Evolutionary conservation across 352 stramenopile genomes (phyloP).

Genomic region (Labyrinthula sp.): DNA sequence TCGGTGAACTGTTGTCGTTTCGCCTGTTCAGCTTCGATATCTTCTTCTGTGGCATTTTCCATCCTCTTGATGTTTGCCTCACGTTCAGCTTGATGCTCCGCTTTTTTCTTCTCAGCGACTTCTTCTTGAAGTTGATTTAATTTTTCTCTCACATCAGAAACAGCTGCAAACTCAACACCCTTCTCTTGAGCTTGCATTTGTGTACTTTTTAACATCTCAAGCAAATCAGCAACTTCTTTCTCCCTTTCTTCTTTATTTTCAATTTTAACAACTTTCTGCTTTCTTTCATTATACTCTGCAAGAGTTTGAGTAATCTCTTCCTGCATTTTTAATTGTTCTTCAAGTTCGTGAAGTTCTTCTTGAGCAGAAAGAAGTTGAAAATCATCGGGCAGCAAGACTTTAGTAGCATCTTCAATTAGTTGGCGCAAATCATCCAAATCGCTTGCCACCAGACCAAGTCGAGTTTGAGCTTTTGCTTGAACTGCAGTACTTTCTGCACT

Average conservation of each 20-base stretch:
- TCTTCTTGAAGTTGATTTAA: constrained; percentile 9
- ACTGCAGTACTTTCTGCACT: too few species aligned
- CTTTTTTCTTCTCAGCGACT: constrained; percentile 10
- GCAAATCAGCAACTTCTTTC: too few species aligned
- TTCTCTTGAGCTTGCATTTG: constrained; percentile 8
- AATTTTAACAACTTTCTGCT: constrained; percentile 11
- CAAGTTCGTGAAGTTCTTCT: constrained; percentile 6
- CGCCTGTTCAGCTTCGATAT: constrained; percentile 14
- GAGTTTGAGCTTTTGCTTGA: too few species aligned
- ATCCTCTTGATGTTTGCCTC: constrained; percentile 14
- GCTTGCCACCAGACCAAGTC: too few species aligned
- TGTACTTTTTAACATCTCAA: not conserved
- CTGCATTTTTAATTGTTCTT: constrained; percentile 20
- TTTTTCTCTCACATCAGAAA: constrained; percentile 15
- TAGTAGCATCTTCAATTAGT: too few species aligned
- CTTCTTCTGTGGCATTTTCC: constrained; percentile 18
- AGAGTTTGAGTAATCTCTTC: constrained; percentile 11
- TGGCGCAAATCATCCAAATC: too few species aligned
- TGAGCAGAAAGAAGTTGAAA: too few species aligned
- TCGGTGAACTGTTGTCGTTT: not conserved
- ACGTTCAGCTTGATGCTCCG: constrained; percentile 1
- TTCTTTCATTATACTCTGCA: too few species aligned
- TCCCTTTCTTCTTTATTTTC: too few species aligned
- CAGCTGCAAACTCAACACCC: constrained; percentile 8
- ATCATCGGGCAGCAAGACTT: too few species aligned